Evolutionary conservation across 345 rosid species (phyloP).

Genomic region (Microcos paniculata): DNA sequence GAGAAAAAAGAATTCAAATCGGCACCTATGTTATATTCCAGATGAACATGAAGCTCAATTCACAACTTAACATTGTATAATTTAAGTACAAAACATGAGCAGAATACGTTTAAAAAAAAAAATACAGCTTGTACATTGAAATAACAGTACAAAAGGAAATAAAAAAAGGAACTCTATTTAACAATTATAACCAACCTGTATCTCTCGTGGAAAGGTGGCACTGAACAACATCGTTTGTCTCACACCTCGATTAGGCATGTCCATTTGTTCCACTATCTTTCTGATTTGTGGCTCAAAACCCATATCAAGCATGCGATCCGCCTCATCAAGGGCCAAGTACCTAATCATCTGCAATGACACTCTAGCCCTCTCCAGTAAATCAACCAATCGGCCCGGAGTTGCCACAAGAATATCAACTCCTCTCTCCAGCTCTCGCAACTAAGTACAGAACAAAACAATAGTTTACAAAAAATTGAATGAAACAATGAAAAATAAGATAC

Average conservation of each 20-base stretch:
- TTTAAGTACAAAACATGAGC: not conserved
- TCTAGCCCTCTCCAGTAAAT: conserved; percentile 91
- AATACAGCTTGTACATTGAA: not conserved
- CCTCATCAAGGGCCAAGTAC: conserved; percentile 91
- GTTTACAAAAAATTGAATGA: not conserved
- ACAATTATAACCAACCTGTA: conserved; percentile 60
- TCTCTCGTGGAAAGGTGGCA: conserved; percentile 96
- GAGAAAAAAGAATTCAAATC: not conserved
- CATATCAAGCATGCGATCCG: conserved; percentile 99
- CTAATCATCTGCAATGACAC: conserved; percentile 89
- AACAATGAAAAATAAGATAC: not conserved
- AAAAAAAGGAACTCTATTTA: not conserved
- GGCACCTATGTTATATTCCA: not conserved
- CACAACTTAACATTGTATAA: not conserved
- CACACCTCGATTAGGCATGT: conserved; percentile 85
- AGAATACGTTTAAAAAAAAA: not conserved
- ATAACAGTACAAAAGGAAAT: not conserved
- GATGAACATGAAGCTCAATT: not conserved
- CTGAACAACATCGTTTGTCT: conserved; percentile 96
- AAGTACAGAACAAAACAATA: conserved; percentile 9
- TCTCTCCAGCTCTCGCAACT: conserved; percentile 91
- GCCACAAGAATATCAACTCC: conserved; percentile 99
- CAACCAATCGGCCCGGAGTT: conserved; percentile 96
- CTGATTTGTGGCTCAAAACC: conserved; percentile 99
- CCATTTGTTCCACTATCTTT: conserved; percentile 93